Base-by-base conservation (phyloP, 768 basidiomycete genomes). In the Filobasidium floriforme region DNA sequence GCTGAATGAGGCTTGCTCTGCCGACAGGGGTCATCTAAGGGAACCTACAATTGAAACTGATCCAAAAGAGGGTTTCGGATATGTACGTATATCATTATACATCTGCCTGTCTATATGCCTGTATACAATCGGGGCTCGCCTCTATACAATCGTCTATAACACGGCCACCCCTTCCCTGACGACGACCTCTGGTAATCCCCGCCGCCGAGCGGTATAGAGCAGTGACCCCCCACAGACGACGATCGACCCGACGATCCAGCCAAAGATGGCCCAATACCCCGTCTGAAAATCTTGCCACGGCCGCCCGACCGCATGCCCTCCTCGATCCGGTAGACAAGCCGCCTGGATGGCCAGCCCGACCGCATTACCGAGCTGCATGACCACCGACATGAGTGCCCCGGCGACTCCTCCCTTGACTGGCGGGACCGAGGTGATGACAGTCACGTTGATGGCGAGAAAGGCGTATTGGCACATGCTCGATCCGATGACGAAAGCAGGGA, bases 351-450 rank as follows among this genome's bases (percentile, higher is more conserved):
- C 63, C 9, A 74, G 59, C 12, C 67, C 72, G 26, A 74, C 61
- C 14, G 72, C 75, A 18, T 71, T 63, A 0, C 72, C 73, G 0
- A 65, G 55, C 63, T 74, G 74, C 14, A 71, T 62, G 43, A 73
- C 69, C 0, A 66, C 66, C 61, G 74, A 72, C 14, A 76, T 67
- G 28, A 75, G 54, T 0, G 69, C 75, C 26, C 73, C 72, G 18
- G 67, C 71, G n/a, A 73, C 72, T 11, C 76, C 74, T n/a, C 71
- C 66, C 41, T 61, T 61, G 10, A 68, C 68, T 6, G 71, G 66
- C 1, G 76, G 72, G 5, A 68, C 70, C 9, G 72, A 57, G 14
- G 69, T 72, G 68, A 75, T 76, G 49, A 76, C 70, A 1, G 64
- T 68, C 51, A 74, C 71, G 61, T 68, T 73, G 52, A 61, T 37